phyloP scores from a whole-genome alignment of 345 rosid species.

The Orychophragmus violaceus region DNA sequence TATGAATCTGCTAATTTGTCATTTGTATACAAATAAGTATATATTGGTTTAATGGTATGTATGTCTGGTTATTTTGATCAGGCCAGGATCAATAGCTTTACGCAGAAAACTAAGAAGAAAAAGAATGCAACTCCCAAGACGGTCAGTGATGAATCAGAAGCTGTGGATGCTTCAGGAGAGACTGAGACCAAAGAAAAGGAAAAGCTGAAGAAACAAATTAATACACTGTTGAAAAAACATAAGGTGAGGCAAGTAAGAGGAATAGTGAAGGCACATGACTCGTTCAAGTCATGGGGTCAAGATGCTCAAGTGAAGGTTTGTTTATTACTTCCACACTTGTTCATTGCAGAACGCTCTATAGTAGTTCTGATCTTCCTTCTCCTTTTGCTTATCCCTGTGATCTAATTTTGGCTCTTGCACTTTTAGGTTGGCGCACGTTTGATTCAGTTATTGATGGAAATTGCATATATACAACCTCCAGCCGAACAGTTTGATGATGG shows the following conservation, averaged over 20 bases:
- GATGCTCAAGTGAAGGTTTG: conserved; percentile 83
- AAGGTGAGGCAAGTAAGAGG: conserved; percentile 52
- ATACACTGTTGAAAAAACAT: conserved; percentile 55
- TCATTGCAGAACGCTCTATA: not conserved
- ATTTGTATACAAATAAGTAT: not conserved
- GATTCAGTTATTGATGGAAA: conserved; percentile 77
- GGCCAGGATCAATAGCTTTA: conserved; percentile 66
- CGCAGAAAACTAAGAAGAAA: conserved; percentile 65
- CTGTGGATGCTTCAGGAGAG: conserved; percentile 29
- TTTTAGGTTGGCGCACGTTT: conserved; percentile 82
- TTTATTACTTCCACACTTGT: conserved; percentile 12
- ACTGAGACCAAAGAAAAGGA: conserved; percentile 39
- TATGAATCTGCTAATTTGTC: not conserved
- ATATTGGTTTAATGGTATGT: conserved; percentile 18
- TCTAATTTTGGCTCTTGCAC: conserved; percentile 16
- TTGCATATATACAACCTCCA: conserved; percentile 88
- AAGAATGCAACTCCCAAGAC: conserved; percentile 27
- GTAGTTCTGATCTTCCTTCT: not conserved
- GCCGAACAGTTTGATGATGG: conserved; percentile 62
- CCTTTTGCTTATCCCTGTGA: conserved; percentile 7
- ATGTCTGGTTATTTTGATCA: conserved; percentile 27
- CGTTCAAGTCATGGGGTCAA: conserved; percentile 83
- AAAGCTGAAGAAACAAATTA: conserved; percentile 54
- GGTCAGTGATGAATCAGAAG: conserved; percentile 34
- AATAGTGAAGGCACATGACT: conserved; percentile 53